Evolutionary conservation across 768 basidiomycete genomes (phyloP), one percentile per base, ranked within the genome.

Genomic region (Chlorophyllum brunneum): DNA sequence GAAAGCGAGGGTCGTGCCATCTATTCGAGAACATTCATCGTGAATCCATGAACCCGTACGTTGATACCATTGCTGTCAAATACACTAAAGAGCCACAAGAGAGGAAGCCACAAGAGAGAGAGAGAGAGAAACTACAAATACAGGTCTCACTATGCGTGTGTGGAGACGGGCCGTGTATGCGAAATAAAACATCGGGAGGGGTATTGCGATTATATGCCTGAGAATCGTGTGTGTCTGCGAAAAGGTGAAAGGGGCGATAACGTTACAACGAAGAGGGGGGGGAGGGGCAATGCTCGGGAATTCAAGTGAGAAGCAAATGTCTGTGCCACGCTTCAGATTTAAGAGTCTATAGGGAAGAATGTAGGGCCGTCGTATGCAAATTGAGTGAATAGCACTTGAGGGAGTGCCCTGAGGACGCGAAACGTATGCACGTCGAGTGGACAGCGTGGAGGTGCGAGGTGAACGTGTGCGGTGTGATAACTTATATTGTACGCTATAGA

Each of bases 401-500:
- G 23, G 30, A 20, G 33, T 34, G 45, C n/a, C n/a, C n/a, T 16
- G 45, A 34, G 15, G 46, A n/a, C n/a, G n/a, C n/a, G n/a, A n/a
- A n/a, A n/a, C n/a, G 47, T 31, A 37, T 47, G 23, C 22, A 23
- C 13, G n/a, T n/a, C n/a, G n/a, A 7, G 16, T 11, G 31, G 45
- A 38, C 5, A 15, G 37, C 18, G 37, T 40, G 7, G 38, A 20
- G n/a, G 5, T 22, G 24, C 23, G 20, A 5, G 10, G 24, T 15
- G 29, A 39, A 16, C 22, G 36, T 9, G 24, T n/a, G 22, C 26
- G 13, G 27, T 49, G 38, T 23, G 16, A 53, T 37, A 20, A 24
- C 41, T 80, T 63, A 84, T 56, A 85, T 84, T 7, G 82, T 84
- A 53, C 80, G 72, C 82, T 84, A 55, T 16, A 40, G 11, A 13